phyloP scores from a whole-genome alignment of 2,329 filamentous ascomycete genomes.

The Monilinia laxa region DNA sequence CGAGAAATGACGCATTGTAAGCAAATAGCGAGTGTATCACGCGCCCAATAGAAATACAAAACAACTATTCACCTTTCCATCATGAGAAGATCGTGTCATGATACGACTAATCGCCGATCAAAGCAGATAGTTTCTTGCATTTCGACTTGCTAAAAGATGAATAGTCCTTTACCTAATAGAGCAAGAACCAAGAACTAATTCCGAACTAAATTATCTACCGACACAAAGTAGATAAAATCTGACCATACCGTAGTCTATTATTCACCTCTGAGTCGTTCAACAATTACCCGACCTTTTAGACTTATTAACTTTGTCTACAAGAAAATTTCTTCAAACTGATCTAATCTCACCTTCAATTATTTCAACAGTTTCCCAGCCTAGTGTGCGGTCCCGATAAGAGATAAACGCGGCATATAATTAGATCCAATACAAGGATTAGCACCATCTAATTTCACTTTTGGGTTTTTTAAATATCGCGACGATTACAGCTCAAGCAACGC shows the following conservation, averaged over 20 bases:
- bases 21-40: constrained; percentile 7
- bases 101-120: constrained; percentile 1
- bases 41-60: constrained; percentile 6
- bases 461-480: constrained; percentile 20
- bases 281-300: constrained; percentile 14
- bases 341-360: constrained; percentile 14
- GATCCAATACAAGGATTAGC: constrained; percentile 21
- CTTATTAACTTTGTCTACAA: constrained; percentile 10
- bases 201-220: constrained; percentile 20
- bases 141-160: background rate
- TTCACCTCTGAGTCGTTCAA: constrained; percentile 13
- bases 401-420: constrained; percentile 18
- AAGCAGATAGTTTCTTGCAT: constrained; percentile 5
- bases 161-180: constrained; percentile 13
- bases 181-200: constrained; percentile 17
- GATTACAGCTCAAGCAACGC: constrained; percentile 9
- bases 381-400: constrained; percentile 19
- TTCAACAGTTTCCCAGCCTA: constrained; percentile 6
- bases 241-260: constrained; percentile 3
- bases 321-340: constrained; percentile 12
- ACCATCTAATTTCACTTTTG: constrained; percentile 20
- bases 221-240: constrained; percentile 16
- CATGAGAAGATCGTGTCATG: background rate
- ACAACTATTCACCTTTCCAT: constrained; percentile 11
- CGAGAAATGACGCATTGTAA: constrained; percentile 17